Conservation (phyloP, 176 grass and related monocot genomes). For the Hordeum vulgare region MorexV3_pseudomolecules_assembly NC_058519.1:616992077-616992576, state of each 20-base stretch:
- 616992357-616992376: not conserved
- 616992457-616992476: not conserved
- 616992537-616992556: too few species aligned
- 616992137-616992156: not conserved
- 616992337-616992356: not conserved
- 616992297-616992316: not conserved
- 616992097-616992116: not conserved
- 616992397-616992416: not conserved
- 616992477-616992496: not conserved
- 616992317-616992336: not conserved
- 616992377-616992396: not conserved
- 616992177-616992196: not conserved
- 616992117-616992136: not conserved
- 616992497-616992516: not conserved
- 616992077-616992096: not conserved
- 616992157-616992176: not conserved
- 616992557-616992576: too few species aligned
- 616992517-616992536: not conserved
- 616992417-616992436: not conserved
- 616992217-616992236: slow-evolving; percentile 4
- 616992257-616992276: not conserved
- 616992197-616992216: not conserved
- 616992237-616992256: not conserved
- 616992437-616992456: not conserved
- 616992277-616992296: not conserved